phyloP scores from a whole-genome alignment of 257 asterid species.

The Jasminum sambac region DNA sequence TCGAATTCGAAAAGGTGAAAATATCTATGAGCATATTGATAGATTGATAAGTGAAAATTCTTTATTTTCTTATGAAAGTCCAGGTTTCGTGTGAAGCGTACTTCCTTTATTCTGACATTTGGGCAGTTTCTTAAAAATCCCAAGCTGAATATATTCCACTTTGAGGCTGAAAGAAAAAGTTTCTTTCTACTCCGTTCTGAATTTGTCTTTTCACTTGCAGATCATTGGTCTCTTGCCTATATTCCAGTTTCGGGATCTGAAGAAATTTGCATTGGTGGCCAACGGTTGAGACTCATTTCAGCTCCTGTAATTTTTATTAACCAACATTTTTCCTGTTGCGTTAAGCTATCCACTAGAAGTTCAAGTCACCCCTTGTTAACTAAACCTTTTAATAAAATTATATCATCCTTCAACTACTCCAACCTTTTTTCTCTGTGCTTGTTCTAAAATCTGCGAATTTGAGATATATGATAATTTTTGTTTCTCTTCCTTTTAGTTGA shows the following conservation, averaged over 20 bases:
- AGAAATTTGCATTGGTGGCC: conserved; percentile 83
- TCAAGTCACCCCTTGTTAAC: no score
- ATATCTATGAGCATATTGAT: conserved; percentile 9
- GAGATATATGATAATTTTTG: neutral
- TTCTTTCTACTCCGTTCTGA: neutral
- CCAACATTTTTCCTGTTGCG: conserved; percentile 14
- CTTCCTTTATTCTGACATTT: neutral
- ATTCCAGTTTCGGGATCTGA: conserved; percentile 71
- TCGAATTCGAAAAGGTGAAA: conserved; percentile 69
- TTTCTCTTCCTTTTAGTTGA: conserved; percentile 10
- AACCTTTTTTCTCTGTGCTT: neutral
- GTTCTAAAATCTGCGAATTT: neutral
- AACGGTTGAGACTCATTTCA: conserved; percentile 63
- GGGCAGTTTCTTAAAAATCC: neutral
- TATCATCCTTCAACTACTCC: neutral
- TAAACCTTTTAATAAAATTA: no score
- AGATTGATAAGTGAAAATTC: neutral
- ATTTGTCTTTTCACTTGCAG: conserved; percentile 43
- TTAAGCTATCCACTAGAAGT: no score
- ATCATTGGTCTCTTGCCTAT: conserved; percentile 77
- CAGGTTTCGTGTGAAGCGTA: neutral
- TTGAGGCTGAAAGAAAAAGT: neutral
- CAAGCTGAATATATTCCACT: conserved; percentile 4
- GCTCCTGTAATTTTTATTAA: conserved; percentile 63
- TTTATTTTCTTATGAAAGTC: neutral